Percentiles rank a stretch among this genome's conserved stretches.
Conservation (phyloP, 164 flowering plant species). For the Aristolochia contorta region DNA sequence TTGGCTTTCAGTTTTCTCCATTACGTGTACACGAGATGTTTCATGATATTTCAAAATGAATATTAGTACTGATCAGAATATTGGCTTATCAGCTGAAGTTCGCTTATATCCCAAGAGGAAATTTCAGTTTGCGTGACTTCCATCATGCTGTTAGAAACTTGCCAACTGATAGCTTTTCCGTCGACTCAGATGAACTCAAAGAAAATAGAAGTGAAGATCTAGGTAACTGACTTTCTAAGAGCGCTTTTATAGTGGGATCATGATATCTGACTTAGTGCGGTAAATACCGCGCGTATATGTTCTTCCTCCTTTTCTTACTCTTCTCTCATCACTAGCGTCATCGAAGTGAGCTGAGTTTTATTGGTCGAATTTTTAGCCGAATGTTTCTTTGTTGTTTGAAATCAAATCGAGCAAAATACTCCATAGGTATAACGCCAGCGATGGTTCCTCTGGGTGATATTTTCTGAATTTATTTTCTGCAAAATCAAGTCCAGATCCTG, state of each 20-base stretch:
- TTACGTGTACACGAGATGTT: neutral
- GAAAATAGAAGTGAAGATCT: slow-evolving; percentile 11
- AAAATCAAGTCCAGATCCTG: no score
- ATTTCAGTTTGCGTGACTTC: slow-evolving; percentile 66
- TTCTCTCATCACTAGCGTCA: no score
- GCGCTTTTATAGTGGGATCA: neutral
- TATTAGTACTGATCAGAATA: neutral
- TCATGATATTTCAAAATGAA: neutral
- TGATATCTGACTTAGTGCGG: no score
- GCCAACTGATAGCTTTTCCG: slow-evolving; percentile 50
- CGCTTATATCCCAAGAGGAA: slow-evolving; percentile 51
- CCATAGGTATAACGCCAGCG: no score
- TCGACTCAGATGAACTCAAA: slow-evolving; percentile 22
- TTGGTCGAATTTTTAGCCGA: no score
- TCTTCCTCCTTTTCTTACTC: neutral
- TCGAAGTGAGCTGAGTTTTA: no score
- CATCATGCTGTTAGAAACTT: slow-evolving; percentile 70
- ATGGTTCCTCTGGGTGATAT: no score
- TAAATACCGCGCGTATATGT: no score
- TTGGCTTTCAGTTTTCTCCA: neutral
- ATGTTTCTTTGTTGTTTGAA: no score
- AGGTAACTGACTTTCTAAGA: slow-evolving; percentile 15
- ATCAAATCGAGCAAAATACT: no score
- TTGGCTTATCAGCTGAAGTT: slow-evolving; percentile 42
- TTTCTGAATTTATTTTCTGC: no score